Percentiles rank a stretch among this genome's conserved stretches.
Evolutionary conservation across 495 filamentous ascomycete genomes (phyloP).

Genomic region (Daldinia concentrica): DNA sequence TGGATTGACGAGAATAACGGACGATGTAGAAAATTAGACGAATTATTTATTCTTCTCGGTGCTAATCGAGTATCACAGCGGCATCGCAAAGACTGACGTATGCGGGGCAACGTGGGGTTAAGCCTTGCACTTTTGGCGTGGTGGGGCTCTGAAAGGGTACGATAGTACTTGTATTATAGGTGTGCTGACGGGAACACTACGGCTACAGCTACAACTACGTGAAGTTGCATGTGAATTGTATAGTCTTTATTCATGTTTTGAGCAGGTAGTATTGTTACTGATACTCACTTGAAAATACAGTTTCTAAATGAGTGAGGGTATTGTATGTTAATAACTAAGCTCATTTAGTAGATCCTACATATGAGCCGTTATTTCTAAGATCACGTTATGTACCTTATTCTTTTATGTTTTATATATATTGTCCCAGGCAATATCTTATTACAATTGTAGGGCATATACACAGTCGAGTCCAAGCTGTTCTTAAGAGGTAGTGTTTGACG

Average conservation of each 20-base stretch:
- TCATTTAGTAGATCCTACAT: background rate
- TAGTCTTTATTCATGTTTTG: background rate
- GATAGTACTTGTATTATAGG: slow-evolving; percentile 11
- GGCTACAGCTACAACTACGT: too few species aligned
- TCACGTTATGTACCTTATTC: background rate
- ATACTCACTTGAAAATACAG: background rate
- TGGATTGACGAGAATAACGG: background rate
- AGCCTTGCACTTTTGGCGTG: background rate
- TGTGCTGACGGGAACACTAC: background rate
- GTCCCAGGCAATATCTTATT: background rate
- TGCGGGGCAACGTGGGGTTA: slow-evolving; percentile 38
- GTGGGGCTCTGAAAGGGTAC: slow-evolving; percentile 3
- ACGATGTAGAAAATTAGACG: slow-evolving; percentile 15
- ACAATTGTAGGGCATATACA: background rate
- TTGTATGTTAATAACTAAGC: too few species aligned
- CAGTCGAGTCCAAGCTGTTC: background rate
- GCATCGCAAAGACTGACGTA: slow-evolving; percentile 31
- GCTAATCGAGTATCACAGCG: slow-evolving; percentile 10
- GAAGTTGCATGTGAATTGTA: background rate
- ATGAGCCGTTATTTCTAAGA: background rate
- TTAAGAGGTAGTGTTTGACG: background rate
- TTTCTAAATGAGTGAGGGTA: background rate
- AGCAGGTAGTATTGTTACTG: background rate
- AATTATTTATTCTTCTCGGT: slow-evolving; percentile 17
- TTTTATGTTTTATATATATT: background rate